A percentile compares a stretch with the other conserved stretches of the same genome.
phyloP scores from a whole-genome alignment of 495 filamentous ascomycete genomes.

The Penicillium simplicissimum region DNA sequence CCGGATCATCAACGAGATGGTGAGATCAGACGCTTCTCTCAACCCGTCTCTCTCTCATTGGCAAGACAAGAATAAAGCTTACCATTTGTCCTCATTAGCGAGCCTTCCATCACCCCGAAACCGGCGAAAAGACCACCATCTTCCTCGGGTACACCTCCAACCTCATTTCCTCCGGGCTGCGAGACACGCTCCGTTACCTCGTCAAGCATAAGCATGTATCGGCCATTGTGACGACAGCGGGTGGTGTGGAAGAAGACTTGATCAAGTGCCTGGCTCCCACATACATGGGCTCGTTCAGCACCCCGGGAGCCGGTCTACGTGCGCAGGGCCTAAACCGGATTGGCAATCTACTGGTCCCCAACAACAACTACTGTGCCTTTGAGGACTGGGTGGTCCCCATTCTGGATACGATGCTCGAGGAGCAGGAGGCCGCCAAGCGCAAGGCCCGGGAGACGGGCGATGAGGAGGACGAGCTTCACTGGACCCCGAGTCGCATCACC shows the following conservation, averaged over 20 bases:
- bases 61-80: not conserved
- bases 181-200: slow-evolving; percentile 87
- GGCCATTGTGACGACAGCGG: slow-evolving; percentile 90
- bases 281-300: slow-evolving; percentile 82
- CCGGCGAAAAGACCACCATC: slow-evolving; percentile 76
- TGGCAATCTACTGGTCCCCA: slow-evolving; percentile 94
- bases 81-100: slow-evolving; percentile 47
- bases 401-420: slow-evolving; percentile 84
- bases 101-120: slow-evolving; percentile 72
- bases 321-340: slow-evolving; percentile 89
- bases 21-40: slow-evolving; percentile 47
- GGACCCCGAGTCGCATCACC: slow-evolving; percentile 90
- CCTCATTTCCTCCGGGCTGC: slow-evolving; percentile 90
- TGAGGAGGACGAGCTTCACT: slow-evolving; percentile 71
- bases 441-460: slow-evolving; percentile 46
- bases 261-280: slow-evolving; percentile 97
- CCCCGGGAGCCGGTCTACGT: slow-evolving; percentile 72
- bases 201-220: slow-evolving; percentile 90
- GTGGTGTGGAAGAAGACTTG: slow-evolving; percentile 96
- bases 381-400: slow-evolving; percentile 97
- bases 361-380: slow-evolving; percentile 93
- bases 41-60: not conserved
- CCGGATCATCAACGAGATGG: slow-evolving; percentile 93
- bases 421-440: slow-evolving; percentile 74
- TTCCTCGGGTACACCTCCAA: slow-evolving; percentile 98